A percentile compares a stretch with the other conserved stretches of the same genome.
Conservation (phyloP, 768 basidiomycete genomes). For the Amanita jacksonii region DNA sequence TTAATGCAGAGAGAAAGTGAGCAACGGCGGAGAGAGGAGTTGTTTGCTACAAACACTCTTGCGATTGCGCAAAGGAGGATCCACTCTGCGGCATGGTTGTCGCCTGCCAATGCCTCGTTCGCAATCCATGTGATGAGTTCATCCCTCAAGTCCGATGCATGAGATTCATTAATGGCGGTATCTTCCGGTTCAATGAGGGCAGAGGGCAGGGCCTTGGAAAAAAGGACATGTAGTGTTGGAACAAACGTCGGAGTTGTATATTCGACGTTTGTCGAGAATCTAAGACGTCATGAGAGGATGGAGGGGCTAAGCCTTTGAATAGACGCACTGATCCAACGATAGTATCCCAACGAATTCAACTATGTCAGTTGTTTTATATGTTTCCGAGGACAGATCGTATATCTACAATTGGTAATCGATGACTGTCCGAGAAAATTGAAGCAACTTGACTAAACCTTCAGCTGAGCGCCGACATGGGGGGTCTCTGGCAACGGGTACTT, state of each 20-base stretch:
- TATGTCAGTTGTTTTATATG: slow-evolving; percentile 52
- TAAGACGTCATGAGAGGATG: slow-evolving; percentile 12
- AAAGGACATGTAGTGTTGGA: slow-evolving; percentile 65
- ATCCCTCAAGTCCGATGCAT: slow-evolving; percentile 25
- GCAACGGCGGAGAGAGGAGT: slow-evolving; percentile 5
- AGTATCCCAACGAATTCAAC: slow-evolving; percentile 68
- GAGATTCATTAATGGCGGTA: slow-evolving; percentile 17
- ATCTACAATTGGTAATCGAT: slow-evolving; percentile 30
- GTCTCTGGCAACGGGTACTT: slow-evolving; percentile 53
- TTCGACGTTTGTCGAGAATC: slow-evolving; percentile 33
- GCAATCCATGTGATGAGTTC: slow-evolving; percentile 70
- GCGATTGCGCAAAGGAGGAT: slow-evolving; percentile 51
- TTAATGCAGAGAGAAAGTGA: slow-evolving; percentile 5
- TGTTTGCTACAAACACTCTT: slow-evolving; percentile 43
- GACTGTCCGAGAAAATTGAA: neutral
- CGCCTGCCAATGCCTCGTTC: slow-evolving; percentile 56
- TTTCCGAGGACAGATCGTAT: slow-evolving; percentile 41
- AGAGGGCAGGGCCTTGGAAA: slow-evolving; percentile 29
- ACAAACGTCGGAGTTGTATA: slow-evolving; percentile 28
- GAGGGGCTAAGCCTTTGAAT: slow-evolving; percentile 7
- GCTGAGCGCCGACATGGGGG: slow-evolving; percentile 58
- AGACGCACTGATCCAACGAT: slow-evolving; percentile 51
- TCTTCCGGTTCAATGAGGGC: slow-evolving; percentile 32
- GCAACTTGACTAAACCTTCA: slow-evolving; percentile 44
- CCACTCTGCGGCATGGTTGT: slow-evolving; percentile 66